Evolutionary conservation across 1,284 basidiomycete genomes (phyloP).

Genomic region (Rhodotorula mucilaginosa): DNA sequence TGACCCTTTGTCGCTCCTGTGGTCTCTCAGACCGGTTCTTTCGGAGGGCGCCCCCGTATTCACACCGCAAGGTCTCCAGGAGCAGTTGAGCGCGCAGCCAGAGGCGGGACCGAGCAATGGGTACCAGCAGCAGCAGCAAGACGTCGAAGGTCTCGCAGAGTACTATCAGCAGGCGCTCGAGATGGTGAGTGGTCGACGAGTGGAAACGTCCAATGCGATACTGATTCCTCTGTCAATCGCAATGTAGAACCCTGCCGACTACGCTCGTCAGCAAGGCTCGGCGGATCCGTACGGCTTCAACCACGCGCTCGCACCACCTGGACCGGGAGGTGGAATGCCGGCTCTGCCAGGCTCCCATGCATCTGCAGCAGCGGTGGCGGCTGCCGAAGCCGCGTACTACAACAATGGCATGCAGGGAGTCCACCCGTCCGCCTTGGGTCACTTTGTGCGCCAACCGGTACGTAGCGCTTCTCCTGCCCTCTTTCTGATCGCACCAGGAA

Average conservation of each 20-base stretch:
- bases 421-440: constrained; percentile 10
- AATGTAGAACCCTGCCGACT: constrained; percentile 25
- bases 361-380: constrained; percentile 10
- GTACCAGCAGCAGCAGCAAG: constrained; percentile 10
- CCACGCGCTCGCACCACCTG: constrained; percentile 22
- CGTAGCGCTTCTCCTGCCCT: not conserved
- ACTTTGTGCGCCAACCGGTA: constrained; percentile 35
- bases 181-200: constrained; percentile 13
- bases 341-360: not conserved
- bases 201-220: not conserved
- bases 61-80: not conserved
- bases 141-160: constrained; percentile 22
- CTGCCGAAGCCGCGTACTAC: constrained; percentile 29
- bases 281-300: constrained; percentile 11
- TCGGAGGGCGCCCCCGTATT: constrained; percentile 32
- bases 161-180: constrained; percentile 38
- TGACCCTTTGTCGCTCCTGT: not conserved
- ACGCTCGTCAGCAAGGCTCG: not conserved
- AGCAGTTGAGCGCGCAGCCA: not conserved
- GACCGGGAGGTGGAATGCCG: constrained; percentile 11
- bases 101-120: not conserved
- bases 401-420: constrained; percentile 26
- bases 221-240: not conserved
- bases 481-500: not conserved
- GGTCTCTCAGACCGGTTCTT: constrained; percentile 18